Evolutionary conservation across 805 yeast genomes (phyloP), one percentile per base, ranked within the genome.

Genomic region (Ogataea philodendri): DNA sequence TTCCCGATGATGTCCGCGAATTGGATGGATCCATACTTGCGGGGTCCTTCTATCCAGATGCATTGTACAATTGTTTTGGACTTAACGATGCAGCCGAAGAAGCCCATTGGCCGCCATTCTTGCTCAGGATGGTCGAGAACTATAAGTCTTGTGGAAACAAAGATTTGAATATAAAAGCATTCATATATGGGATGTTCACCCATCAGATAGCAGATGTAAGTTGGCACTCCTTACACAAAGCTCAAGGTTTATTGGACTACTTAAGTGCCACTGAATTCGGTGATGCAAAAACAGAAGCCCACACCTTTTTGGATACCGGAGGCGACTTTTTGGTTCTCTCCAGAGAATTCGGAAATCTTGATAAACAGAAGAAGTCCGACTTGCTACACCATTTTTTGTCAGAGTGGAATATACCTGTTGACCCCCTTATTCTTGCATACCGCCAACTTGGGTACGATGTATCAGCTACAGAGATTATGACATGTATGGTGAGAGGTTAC

Each of bases 11-110:
- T 4, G 39, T 68, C 2, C 49, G 54, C 17, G 36, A 23, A 3
- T 45, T 44, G 3, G 54, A 49, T 18, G 52, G 65, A 3, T 65
- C 55, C 30, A 45, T 69, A n/a, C 56, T 73, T 10, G 70, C 82
- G 1, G 88, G 87, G 0, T 69, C 83, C 0, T 81, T 81, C 51
- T 76, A 74, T 48, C 88, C 88, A 0, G 88, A 81, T 52, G 75
- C 82, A 0, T 74, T 79, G 48, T 81, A 81, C 54, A 65, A 72
- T 22, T 81, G 87, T 53, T 57, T 71, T 32, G 76, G 72, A 3
- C 49, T 57, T 16, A 63, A 72, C 3, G 66, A 69, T 8, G 69
- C 69, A 3, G 81, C 84, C 3, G 88, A 81, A 53, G 70, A 62
- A 18, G 65, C 79, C 0, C 87, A 81, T 51, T 81, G 88, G 87